Conservation (phyloP, 441 rosid species). For the Adansonia gregorii region DNA sequence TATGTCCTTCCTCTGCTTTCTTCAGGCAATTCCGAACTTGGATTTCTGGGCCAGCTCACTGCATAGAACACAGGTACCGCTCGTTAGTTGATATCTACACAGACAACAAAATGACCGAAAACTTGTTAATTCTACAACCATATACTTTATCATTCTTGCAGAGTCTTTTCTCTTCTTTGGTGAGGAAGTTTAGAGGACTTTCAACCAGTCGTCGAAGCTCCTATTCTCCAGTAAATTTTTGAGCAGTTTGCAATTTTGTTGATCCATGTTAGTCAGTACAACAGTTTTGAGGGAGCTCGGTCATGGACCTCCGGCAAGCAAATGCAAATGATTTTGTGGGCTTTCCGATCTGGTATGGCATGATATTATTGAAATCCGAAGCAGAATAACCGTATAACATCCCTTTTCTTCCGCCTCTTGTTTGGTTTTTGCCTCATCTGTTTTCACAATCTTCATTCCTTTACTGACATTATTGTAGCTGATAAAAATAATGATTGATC, state of each 20-base stretch:
- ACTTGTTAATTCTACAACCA: background rate
- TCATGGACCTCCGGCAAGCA: background rate
- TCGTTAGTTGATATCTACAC: too few species aligned
- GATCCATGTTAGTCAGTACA: background rate
- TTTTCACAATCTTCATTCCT: too few species aligned
- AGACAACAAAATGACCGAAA: too few species aligned
- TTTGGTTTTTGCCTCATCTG: too few species aligned
- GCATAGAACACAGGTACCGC: conserved; percentile 53
- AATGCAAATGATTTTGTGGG: background rate
- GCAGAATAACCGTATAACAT: background rate
- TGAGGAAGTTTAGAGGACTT: conserved; percentile 60
- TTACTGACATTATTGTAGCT: too few species aligned
- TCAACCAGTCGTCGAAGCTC: conserved; percentile 56
- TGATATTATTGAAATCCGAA: background rate
- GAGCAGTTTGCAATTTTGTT: conserved; percentile 27
- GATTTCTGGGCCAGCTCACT: conserved; percentile 81
- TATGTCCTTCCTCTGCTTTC: conserved; percentile 26
- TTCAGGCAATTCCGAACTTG: conserved; percentile 78
- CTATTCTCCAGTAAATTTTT: conserved; percentile 70
- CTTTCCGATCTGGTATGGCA: background rate
- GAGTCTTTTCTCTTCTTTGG: conserved; percentile 53
- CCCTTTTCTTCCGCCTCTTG: too few species aligned
- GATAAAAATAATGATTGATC: too few species aligned
- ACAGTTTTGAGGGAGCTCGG: conserved; percentile 22
- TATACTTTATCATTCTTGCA: conserved; percentile 37